phyloP scores from a whole-genome alignment of 1,284 basidiomycete species.

The Austroboletus olivaceoglutinosus region DNA sequence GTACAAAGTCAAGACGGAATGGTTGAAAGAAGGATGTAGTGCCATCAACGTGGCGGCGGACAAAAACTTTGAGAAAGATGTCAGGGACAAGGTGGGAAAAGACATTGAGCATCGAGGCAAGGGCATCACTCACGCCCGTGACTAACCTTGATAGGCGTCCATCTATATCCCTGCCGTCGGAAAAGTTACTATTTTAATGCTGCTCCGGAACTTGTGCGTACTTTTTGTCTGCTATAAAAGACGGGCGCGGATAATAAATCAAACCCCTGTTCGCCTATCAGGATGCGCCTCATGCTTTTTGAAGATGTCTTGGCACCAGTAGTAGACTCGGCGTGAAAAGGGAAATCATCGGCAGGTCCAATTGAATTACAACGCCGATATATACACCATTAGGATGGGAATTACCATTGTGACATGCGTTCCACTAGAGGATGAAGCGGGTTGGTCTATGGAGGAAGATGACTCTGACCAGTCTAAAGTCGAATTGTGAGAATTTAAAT shows the following conservation, averaged over 20 bases:
- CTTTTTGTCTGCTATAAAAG: not conserved
- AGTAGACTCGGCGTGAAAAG: conserved; percentile 11
- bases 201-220: conserved; percentile 86
- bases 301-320: conserved; percentile 37
- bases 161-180: conserved; percentile 93
- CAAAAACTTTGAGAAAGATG: conserved; percentile 95
- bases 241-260: conserved; percentile 5
- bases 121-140: conserved; percentile 11
- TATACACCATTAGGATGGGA: conserved; percentile 34
- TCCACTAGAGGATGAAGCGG: conserved; percentile 13
- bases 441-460: conserved; percentile 11
- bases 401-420: conserved; percentile 27
- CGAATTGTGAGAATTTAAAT: conserved; percentile 9
- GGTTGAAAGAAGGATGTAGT: conserved; percentile 90
- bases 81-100: conserved; percentile 77
- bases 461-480: conserved; percentile 19
- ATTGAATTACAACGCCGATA: conserved; percentile 33
- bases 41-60: conserved; percentile 94
- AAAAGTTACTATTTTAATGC: conserved; percentile 96
- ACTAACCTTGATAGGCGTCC: conserved; percentile 59
- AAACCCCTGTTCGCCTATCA: conserved; percentile 28
- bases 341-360: conserved; percentile 14
- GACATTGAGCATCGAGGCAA: not conserved
- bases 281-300: conserved; percentile 73
- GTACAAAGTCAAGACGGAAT: conserved; percentile 89